Percentiles rank a stretch among this genome's conserved stretches.
Conservation (phyloP, 148 eudicot genomes). For the Salicornia ramosissima region DNA sequence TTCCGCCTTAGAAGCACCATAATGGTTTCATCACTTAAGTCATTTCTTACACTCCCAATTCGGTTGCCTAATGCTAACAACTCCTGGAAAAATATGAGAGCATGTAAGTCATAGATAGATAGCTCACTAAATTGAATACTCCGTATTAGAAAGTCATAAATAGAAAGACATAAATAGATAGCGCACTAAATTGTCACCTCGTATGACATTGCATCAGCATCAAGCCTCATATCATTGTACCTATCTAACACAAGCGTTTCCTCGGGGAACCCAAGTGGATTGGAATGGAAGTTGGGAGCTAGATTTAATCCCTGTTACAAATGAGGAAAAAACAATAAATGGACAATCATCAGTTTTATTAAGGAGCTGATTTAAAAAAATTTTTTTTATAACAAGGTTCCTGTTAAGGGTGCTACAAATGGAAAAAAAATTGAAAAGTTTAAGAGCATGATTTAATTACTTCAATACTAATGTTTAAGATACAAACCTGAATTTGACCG, state of each 20-base stretch:
- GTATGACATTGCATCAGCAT: conserved; percentile 23
- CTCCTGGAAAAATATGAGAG: conserved; percentile 32
- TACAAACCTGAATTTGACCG: too few species aligned
- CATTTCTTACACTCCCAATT: conserved; percentile 58
- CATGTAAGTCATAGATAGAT: neutral
- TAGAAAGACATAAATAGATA: too few species aligned
- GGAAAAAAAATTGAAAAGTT: too few species aligned
- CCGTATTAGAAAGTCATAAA: too few species aligned
- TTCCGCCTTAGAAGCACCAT: conserved; percentile 36
- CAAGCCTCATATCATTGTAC: neutral
- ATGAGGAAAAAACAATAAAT: neutral
- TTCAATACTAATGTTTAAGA: too few species aligned
- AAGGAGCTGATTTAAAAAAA: too few species aligned
- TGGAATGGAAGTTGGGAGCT: neutral
- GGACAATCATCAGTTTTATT: too few species aligned
- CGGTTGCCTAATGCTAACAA: conserved; percentile 61
- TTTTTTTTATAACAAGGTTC: too few species aligned
- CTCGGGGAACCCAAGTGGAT: neutral
- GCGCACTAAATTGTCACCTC: conserved; percentile 10
- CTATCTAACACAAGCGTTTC: neutral
- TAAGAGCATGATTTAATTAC: too few species aligned
- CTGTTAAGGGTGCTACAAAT: too few species aligned
- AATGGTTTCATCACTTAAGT: conserved; percentile 50
- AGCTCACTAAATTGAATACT: neutral
- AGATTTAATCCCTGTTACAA: neutral